Conservation (phyloP, 1,284 basidiomycete species). For the Wolfiporia cocos region DNA sequence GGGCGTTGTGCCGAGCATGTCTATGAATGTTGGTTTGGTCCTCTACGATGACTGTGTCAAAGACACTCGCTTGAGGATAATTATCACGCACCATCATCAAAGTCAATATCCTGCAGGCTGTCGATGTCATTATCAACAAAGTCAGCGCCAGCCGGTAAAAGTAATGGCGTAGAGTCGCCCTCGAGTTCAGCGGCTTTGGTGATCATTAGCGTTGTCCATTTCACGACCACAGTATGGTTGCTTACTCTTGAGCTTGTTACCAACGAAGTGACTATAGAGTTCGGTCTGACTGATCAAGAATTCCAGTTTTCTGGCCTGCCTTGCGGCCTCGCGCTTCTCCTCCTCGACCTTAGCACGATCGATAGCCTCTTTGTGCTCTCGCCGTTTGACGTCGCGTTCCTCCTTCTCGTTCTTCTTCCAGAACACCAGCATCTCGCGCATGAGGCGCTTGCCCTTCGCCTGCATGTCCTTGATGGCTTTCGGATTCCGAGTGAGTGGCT, state of each 20-base stretch:
- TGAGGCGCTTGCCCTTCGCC: conserved; percentile 81
- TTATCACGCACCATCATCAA: conserved; percentile 75
- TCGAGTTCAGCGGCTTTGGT: conserved; percentile 80
- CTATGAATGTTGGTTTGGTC: conserved; percentile 87
- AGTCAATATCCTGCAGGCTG: conserved; percentile 79
- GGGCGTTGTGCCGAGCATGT: conserved; percentile 88
- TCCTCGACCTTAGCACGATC: conserved; percentile 92
- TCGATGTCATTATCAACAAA: conserved; percentile 45
- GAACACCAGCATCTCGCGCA: conserved; percentile 94
- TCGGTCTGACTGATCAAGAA: conserved; percentile 99
- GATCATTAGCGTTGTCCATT: background rate
- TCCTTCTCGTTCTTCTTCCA: conserved; percentile 99
- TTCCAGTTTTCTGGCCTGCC: conserved; percentile 96
- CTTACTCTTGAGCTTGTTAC: conserved; percentile 95
- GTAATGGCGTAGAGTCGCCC: conserved; percentile 48
- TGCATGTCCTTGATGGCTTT: conserved; percentile 88
- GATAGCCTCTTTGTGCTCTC: conserved; percentile 90
- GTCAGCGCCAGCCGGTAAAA: conserved; percentile 55
- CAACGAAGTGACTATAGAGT: conserved; percentile 98
- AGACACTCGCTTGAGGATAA: background rate
- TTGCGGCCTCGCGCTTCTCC: conserved; percentile 92
- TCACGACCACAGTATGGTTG: no score
- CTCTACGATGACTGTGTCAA: conserved; percentile 41
- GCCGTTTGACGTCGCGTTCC: conserved; percentile 88
- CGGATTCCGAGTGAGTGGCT: conserved; percentile 72